Evolutionary conservation across 163 green algal genomes (phyloP).

Genomic region (Trebouxia gelatinosa): DNA sequence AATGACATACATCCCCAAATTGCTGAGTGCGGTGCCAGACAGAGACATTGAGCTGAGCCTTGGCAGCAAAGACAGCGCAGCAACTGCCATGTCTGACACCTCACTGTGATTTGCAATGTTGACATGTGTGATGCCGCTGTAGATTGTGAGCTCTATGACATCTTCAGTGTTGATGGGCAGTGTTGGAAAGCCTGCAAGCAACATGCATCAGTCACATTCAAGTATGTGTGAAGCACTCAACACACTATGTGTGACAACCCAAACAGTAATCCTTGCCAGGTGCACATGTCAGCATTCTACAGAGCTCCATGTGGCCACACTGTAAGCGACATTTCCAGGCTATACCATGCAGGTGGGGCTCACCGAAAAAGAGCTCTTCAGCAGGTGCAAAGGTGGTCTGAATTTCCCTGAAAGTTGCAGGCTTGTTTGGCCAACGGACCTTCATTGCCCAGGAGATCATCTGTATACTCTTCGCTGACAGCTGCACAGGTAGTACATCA

Average conservation of each 20-base stretch:
- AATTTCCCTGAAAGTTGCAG: background rate
- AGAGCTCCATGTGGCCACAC: background rate
- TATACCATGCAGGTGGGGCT: background rate
- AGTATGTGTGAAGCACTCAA: background rate
- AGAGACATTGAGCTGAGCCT: background rate
- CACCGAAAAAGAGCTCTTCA: conserved; percentile 5
- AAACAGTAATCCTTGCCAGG: no score
- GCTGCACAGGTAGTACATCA: background rate
- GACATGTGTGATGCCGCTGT: conserved; percentile 14
- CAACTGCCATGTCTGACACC: background rate
- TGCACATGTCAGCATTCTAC: no score
- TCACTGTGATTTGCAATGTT: conserved; percentile 1
- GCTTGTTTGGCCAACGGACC: background rate
- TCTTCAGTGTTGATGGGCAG: background rate
- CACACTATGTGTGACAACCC: background rate
- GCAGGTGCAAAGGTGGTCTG: conserved; percentile 8
- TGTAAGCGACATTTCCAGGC: background rate
- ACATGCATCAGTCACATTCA: background rate
- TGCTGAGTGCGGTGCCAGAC: background rate
- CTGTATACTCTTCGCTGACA: conserved; percentile 11
- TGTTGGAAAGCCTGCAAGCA: conserved; percentile 5
- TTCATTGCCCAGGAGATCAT: conserved; percentile 9
- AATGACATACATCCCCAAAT: conserved; percentile 2
- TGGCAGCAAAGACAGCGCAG: conserved; percentile 16
- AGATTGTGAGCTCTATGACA: conserved; percentile 8